Conservation (phyloP, 1,284 basidiomycete genomes). For the Cutaneotrichosporon mucoides region DNA sequence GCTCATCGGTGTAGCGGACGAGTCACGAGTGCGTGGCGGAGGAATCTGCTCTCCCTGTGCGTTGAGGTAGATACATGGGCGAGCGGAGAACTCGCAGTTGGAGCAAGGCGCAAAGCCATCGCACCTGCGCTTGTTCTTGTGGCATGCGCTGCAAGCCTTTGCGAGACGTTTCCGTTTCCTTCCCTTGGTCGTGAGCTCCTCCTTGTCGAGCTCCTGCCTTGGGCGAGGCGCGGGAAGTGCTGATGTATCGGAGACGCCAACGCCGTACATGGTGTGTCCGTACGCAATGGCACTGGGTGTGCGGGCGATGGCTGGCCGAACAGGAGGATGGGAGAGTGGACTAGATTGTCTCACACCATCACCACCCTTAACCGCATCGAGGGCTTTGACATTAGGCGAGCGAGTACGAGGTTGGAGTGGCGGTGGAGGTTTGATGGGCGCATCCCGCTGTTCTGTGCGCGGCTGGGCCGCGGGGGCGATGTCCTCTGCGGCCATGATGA, state of each 20-base stretch:
- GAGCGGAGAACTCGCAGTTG: constrained; percentile 53
- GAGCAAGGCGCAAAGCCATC: constrained; percentile 54
- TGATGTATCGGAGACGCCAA: constrained; percentile 1
- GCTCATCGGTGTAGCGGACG: constrained; percentile 21
- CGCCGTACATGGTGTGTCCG: constrained; percentile 14
- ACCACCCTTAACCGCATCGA: constrained; percentile 5
- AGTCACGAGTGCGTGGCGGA: constrained; percentile 44
- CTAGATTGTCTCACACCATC: background rate
- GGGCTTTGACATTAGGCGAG: constrained; percentile 9
- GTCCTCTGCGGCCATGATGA: constrained; percentile 1
- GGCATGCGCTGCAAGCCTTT: constrained; percentile 49
- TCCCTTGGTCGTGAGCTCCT: constrained; percentile 49
- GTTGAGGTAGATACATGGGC: constrained; percentile 51
- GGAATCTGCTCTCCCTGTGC: constrained; percentile 47
- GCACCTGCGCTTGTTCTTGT: constrained; percentile 53
- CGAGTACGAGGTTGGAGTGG: constrained; percentile 14
- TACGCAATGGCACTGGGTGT: constrained; percentile 11
- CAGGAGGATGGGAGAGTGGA: constrained; percentile 5
- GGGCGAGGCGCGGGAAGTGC: constrained; percentile 7
- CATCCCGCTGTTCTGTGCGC: background rate
- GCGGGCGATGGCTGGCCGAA: constrained; percentile 9
- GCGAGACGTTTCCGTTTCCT: constrained; percentile 47
- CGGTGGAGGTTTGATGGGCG: constrained; percentile 4
- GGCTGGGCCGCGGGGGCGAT: background rate
- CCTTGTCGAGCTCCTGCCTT: constrained; percentile 27